Conservation (phyloP, 306 rosid genomes). For the Corylus heterophylla region DNA sequence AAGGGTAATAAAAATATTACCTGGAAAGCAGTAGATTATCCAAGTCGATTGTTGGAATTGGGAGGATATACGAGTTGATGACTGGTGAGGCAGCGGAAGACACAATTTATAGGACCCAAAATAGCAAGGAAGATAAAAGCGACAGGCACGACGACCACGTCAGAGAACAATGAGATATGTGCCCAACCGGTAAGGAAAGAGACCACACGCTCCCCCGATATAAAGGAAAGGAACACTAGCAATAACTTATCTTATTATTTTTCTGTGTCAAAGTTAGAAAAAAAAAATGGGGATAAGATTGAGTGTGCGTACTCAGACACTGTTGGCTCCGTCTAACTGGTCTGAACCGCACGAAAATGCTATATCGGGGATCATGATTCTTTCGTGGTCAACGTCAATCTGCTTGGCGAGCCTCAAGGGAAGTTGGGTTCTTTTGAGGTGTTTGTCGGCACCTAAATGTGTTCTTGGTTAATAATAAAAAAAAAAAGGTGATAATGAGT, state of each 20-base stretch:
- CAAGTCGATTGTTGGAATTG: neutral
- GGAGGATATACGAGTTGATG: neutral
- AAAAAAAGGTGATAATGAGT: too few relatives aligned
- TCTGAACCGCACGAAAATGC: too few relatives aligned
- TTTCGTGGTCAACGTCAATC: too few relatives aligned
- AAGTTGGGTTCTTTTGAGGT: too few relatives aligned
- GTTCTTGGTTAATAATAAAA: too few relatives aligned
- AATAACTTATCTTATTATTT: neutral
- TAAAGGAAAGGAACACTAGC: neutral
- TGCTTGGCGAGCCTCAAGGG: too few relatives aligned
- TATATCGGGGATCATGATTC: too few relatives aligned
- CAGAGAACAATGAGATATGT: constrained; percentile 26
- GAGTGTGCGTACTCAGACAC: too few relatives aligned
- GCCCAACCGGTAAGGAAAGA: neutral
- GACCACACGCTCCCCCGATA: constrained; percentile 10
- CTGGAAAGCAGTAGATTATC: constrained; percentile 14
- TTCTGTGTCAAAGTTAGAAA: neutral
- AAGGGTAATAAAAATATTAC: constrained; percentile 20
- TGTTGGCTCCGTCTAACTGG: too few relatives aligned
- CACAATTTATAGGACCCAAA: constrained; percentile 41
- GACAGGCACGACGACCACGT: constrained; percentile 35
- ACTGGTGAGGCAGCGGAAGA: neutral
- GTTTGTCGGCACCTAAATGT: too few relatives aligned
- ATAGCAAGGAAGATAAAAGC: constrained; percentile 35
- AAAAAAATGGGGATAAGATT: too few relatives aligned